These are phyloP conservation scores for Penicillium hesseltinei DNA, from an alignment of 2,329 filamentous ascomycete species.

Conservation along the genomic window DNA sequence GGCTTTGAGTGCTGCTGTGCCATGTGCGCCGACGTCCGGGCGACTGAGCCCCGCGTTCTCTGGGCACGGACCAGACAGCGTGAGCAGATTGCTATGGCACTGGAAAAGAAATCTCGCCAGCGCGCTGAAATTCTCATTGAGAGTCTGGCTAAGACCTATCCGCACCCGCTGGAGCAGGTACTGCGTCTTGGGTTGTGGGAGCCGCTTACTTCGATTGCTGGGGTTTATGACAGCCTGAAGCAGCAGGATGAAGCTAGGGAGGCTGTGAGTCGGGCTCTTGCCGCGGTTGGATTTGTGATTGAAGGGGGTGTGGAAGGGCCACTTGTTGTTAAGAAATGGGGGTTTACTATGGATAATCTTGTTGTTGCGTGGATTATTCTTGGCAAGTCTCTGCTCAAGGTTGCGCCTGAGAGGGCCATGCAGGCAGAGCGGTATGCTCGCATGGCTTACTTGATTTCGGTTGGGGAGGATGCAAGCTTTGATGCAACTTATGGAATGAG, in stretches of 20 bases:
- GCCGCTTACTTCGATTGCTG: neutral
- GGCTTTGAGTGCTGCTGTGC: slow-evolving; percentile 23
- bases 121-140: neutral
- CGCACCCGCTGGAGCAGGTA: neutral
- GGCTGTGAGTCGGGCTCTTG: neutral
- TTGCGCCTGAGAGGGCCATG: slow-evolving; percentile 18
- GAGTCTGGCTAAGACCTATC: neutral
- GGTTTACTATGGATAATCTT: slow-evolving; percentile 24
- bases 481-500: slow-evolving; percentile 18
- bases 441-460: slow-evolving; percentile 31
- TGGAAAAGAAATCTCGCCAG: neutral
- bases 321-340: slow-evolving; percentile 28
- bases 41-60: neutral
- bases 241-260: neutral
- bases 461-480: slow-evolving; percentile 38
- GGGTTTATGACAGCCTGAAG: neutral
- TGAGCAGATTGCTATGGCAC: neutral
- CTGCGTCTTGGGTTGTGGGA: neutral
- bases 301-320: neutral
- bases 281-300: neutral
- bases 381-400: slow-evolving; percentile 21
- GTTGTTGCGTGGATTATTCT: slow-evolving; percentile 32
- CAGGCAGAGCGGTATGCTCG: slow-evolving; percentile 33
- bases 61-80: neutral
- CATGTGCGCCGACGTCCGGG: slow-evolving; percentile 21